Conservation (phyloP, 2,329 filamentous ascomycete species). For the Cyclaneusma minus region DNA sequence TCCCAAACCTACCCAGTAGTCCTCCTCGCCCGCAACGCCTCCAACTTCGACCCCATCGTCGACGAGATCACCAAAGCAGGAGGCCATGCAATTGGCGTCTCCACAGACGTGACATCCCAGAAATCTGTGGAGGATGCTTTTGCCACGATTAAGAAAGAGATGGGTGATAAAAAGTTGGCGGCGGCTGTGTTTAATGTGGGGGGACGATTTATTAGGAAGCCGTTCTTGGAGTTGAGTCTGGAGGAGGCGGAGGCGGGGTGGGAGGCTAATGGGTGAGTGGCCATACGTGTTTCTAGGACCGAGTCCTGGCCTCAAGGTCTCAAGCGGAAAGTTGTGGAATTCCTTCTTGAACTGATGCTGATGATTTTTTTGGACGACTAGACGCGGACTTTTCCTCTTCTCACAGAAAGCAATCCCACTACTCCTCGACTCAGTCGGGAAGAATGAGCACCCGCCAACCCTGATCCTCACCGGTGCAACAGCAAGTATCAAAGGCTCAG, state of each 20-base stretch:
- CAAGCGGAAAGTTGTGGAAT: not conserved
- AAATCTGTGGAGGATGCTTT: slow-evolving; percentile 40
- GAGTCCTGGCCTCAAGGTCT: no score
- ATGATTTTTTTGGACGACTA: slow-evolving; percentile 15
- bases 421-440: slow-evolving; percentile 43
- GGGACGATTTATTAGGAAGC: slow-evolving; percentile 30
- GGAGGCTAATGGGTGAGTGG: slow-evolving; percentile 31
- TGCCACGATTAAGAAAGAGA: slow-evolving; percentile 41
- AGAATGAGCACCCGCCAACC: slow-evolving; percentile 50
- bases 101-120: slow-evolving; percentile 44
- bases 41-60: slow-evolving; percentile 50
- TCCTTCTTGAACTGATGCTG: slow-evolving; percentile 1
- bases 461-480: slow-evolving; percentile 82
- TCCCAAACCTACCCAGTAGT: slow-evolving; percentile 55
- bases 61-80: slow-evolving; percentile 51
- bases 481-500: slow-evolving; percentile 58
- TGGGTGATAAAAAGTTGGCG: slow-evolving; percentile 36
- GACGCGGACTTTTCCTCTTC: slow-evolving; percentile 60
- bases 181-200: slow-evolving; percentile 60
- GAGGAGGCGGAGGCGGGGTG: slow-evolving; percentile 33
- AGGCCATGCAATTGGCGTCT: slow-evolving; percentile 56
- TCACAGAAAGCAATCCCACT: slow-evolving; percentile 56
- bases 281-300: slow-evolving; percentile 1
- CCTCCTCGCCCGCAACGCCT: slow-evolving; percentile 52
- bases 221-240: slow-evolving; percentile 38